phyloP scores from a whole-genome alignment of 1,284 basidiomycete genomes.

The Ganoderma resinaceum region DNA sequence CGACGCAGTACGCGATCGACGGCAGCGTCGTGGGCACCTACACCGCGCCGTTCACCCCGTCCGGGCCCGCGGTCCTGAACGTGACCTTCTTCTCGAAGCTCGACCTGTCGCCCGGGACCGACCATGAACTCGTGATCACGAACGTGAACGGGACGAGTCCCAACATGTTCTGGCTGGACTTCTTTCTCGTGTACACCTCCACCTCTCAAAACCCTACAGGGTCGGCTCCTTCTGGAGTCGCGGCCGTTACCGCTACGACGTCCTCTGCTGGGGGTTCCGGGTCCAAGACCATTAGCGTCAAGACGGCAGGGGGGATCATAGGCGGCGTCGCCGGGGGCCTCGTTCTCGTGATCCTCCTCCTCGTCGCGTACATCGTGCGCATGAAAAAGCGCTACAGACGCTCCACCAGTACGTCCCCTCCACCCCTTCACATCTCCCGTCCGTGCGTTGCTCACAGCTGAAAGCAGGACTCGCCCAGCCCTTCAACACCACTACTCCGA shows the following conservation, averaged over 20 bases:
- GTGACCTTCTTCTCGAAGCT: constrained; percentile 29
- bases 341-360: not conserved
- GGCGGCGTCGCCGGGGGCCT: not conserved
- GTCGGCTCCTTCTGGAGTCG: not conserved
- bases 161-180: constrained; percentile 32
- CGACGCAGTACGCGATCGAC: constrained; percentile 25
- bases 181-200: constrained; percentile 21
- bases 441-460: not conserved
- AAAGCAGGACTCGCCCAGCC: not conserved
- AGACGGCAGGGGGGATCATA: not conserved
- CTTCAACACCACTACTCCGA: not conserved
- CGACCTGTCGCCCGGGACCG: constrained; percentile 5
- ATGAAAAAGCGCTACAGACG: not conserved
- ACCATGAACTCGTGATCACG: constrained; percentile 29
- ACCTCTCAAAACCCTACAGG: not conserved
- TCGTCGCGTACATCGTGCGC: not conserved
- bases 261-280: not conserved
- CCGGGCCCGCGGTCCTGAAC: constrained; percentile 16
- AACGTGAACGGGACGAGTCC: constrained; percentile 33
- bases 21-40: constrained; percentile 14
- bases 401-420: not conserved
- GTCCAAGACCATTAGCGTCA: not conserved
- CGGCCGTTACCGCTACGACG: not conserved
- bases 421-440: not conserved
- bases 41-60: constrained; percentile 19